Conservation (phyloP, 345 rosid genomes). For the Luvunga scandens region DNA sequence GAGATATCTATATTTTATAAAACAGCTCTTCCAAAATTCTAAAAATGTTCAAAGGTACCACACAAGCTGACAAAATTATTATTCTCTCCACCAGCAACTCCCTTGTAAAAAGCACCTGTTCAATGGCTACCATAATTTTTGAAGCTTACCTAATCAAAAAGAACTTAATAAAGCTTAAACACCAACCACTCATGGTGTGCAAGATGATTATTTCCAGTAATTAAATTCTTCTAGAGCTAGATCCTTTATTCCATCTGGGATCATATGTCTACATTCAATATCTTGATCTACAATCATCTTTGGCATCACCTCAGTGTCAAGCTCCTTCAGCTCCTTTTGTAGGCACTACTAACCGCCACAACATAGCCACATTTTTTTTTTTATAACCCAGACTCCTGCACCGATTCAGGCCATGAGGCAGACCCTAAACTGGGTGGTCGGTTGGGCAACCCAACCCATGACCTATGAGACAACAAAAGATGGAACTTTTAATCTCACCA, state of each 20-base stretch:
- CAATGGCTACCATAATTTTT: not conserved
- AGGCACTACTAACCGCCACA: not conserved
- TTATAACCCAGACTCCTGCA: too few species aligned
- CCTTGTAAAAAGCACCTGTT: not conserved
- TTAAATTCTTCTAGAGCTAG: not conserved
- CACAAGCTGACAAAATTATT: not conserved
- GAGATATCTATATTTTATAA: not conserved
- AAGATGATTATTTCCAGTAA: not conserved
- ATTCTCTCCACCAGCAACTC: not conserved
- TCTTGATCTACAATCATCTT: not conserved
- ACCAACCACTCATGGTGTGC: not conserved
- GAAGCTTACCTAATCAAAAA: not conserved
- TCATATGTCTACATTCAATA: not conserved
- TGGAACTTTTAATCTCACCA: too few species aligned
- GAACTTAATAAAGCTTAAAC: not conserved
- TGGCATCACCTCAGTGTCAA: not conserved
- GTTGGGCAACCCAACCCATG: too few species aligned
- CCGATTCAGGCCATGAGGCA: too few species aligned
- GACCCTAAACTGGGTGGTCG: too few species aligned
- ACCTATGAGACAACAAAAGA: too few species aligned
- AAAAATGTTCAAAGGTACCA: not conserved
- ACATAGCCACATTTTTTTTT: not conserved
- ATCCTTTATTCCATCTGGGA: not conserved
- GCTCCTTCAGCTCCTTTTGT: constrained; percentile 3
- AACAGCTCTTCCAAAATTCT: not conserved